Conservation (phyloP, 2,329 filamentous ascomycete genomes). For the Colletotrichum orbiculare region DNA sequence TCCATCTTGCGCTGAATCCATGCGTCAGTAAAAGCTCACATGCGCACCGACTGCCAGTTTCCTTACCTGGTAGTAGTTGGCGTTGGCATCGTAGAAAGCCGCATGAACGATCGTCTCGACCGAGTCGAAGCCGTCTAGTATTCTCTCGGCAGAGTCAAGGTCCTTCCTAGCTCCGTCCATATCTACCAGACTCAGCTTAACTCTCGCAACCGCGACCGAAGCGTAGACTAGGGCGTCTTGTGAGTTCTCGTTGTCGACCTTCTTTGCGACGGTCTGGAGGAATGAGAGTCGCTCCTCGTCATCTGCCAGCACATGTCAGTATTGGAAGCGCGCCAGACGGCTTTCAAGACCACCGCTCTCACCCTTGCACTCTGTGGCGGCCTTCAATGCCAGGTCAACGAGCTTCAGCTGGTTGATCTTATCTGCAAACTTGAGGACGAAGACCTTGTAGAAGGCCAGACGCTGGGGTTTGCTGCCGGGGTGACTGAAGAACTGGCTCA, state of each 20-base stretch:
- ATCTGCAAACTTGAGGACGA: conserved; percentile 95
- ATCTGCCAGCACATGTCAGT: conserved; percentile 63
- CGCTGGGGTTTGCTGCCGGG: conserved; percentile 85
- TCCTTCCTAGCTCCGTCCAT: conserved; percentile 87
- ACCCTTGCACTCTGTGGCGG: conserved; percentile 87
- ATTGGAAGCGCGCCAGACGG: too few relatives aligned
- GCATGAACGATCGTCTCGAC: conserved; percentile 97
- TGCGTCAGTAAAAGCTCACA: conserved; percentile 48
- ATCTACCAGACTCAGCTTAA: conserved; percentile 84
- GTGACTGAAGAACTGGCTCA: conserved; percentile 89
- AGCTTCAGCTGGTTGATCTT: conserved; percentile 99
- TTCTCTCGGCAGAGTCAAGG: conserved; percentile 86
- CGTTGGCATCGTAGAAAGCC: conserved; percentile 94
- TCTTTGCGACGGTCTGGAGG: conserved; percentile 83
- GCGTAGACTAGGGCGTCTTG: conserved; percentile 97
- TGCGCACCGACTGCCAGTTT: conserved; percentile 40
- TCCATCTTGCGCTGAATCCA: conserved; percentile 74
- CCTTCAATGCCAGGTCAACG: conserved; percentile 88
- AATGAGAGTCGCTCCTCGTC: conserved; percentile 88
- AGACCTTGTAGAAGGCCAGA: conserved; percentile 90
- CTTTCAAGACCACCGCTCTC: conserved; percentile 37
- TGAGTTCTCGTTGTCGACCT: conserved; percentile 90
- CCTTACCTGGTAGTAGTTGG: conserved; percentile 86
- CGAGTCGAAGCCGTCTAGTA: conserved; percentile 91
- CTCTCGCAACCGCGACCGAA: conserved; percentile 87